phyloP scores from a whole-genome alignment of 2,329 filamentous ascomycete genomes.

The Aspergillus alliaceus region DNA sequence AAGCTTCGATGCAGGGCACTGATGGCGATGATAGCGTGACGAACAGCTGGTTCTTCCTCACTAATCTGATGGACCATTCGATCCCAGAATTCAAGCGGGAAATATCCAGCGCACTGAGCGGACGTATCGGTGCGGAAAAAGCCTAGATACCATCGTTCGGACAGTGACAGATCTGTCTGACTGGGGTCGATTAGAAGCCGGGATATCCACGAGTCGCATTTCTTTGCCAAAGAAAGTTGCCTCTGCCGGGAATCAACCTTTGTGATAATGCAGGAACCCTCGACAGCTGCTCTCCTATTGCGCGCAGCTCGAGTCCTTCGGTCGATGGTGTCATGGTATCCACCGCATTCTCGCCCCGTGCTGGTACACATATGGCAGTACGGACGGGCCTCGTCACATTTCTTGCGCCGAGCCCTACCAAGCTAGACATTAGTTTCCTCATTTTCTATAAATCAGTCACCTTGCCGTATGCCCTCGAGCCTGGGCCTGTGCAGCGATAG shows the following conservation, averaged over 20 bases:
- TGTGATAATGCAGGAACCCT: background rate
- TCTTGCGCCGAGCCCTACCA: background rate
- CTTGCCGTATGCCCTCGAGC: background rate
- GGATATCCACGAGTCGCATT: background rate
- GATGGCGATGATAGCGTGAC: constrained; percentile 26
- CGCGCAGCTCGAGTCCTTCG: background rate
- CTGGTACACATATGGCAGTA: background rate
- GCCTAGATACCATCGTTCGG: background rate
- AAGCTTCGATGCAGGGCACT: constrained; percentile 26
- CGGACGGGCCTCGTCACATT: background rate
- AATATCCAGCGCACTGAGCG: background rate
- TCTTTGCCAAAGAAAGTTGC: background rate
- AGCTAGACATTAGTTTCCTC: background rate
- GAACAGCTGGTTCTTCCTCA: constrained; percentile 21
- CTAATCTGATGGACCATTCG: constrained; percentile 19
- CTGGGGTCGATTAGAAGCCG: background rate
- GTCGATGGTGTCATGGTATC: background rate
- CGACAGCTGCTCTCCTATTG: background rate
- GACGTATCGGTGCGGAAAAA: background rate
- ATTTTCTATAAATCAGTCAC: background rate
- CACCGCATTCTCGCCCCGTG: background rate
- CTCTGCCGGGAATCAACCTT: background rate
- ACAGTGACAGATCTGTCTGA: background rate
- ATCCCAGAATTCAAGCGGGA: constrained; percentile 14
- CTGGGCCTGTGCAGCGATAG: background rate